Percentiles rank a stretch among this genome's conserved stretches.
Evolutionary conservation across 257 asterid species (phyloP).

Genomic region (Solanum commersonii): DNA sequence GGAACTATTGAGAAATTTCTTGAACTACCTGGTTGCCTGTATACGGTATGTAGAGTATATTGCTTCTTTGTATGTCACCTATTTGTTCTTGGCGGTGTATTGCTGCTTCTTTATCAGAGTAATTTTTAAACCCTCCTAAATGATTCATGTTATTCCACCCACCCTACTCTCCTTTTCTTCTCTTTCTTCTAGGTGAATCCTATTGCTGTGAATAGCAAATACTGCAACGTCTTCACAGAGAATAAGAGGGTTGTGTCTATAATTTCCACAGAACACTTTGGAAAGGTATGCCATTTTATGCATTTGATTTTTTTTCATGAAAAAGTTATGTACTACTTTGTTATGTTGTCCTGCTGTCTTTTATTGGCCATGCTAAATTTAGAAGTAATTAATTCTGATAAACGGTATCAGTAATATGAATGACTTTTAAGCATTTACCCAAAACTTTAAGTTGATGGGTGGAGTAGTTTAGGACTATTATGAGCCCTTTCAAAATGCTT

Average conservation of each 20-base stretch:
- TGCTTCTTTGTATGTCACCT: background rate
- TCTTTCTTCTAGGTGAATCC: conserved; percentile 73
- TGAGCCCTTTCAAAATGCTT: background rate
- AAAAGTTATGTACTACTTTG: background rate
- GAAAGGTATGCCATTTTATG: conserved; percentile 60
- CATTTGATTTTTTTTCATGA: background rate
- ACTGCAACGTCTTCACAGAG: conserved; percentile 96
- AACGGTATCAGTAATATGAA: background rate
- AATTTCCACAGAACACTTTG: conserved; percentile 78
- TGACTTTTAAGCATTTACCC: background rate
- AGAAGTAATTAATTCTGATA: background rate
- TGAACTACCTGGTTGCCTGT: conserved; percentile 86
- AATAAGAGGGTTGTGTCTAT: conserved; percentile 77
- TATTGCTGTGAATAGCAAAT: conserved; percentile 98
- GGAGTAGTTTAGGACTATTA: background rate
- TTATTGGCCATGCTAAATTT: background rate
- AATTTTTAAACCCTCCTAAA: conserved; percentile 11
- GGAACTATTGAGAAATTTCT: conserved; percentile 79
- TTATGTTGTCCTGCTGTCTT: background rate
- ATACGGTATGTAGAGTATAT: conserved; percentile 52
- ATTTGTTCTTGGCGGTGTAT: background rate
- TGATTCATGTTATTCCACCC: conserved; percentile 6
- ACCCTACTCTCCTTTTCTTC: background rate
- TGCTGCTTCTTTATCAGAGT: conserved; percentile 2
- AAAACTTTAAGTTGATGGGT: background rate